These are phyloP conservation scores for Populus ilicifolia DNA, from an alignment of 345 rosid species.

Conservation along the genomic window DNA sequence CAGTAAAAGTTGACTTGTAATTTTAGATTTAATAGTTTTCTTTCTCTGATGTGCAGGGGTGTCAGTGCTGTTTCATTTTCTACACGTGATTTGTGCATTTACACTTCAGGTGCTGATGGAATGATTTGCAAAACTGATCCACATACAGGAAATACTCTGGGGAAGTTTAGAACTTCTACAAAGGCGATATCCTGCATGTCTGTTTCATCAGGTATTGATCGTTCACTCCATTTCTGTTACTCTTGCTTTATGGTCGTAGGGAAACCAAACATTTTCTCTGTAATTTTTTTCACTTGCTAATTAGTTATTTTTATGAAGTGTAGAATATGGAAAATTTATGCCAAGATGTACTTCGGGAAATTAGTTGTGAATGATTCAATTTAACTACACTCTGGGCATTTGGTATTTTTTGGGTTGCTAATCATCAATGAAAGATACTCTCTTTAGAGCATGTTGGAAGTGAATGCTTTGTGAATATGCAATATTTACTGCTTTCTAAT, in stretches of 20 bases:
- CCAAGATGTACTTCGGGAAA: background rate
- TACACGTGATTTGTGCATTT: conserved; percentile 46
- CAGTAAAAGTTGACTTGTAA: background rate
- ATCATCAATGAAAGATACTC: background rate
- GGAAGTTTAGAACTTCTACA: conserved; percentile 72
- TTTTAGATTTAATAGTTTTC: background rate
- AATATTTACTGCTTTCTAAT: conserved; percentile 9
- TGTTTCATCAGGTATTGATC: conserved; percentile 65
- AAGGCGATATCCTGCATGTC: conserved; percentile 66
- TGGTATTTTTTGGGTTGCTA: background rate
- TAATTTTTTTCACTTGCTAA: background rate
- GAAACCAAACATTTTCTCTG: background rate
- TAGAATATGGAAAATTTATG: background rate
- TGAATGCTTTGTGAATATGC: background rate
- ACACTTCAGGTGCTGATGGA: conserved; percentile 89
- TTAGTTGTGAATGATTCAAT: background rate
- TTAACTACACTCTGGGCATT: background rate
- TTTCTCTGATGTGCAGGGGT: conserved; percentile 56
- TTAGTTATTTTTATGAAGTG: background rate
- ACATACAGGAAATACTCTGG: conserved; percentile 52
- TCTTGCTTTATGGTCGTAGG: conserved; percentile 6
- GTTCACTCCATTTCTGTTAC: background rate
- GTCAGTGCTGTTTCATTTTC: conserved; percentile 79
- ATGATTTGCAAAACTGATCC: conserved; percentile 85
- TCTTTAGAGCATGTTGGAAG: background rate